Conservation (phyloP, 352 stramenopile species). For the Globisporangium rhizosaccharum region DNA sequence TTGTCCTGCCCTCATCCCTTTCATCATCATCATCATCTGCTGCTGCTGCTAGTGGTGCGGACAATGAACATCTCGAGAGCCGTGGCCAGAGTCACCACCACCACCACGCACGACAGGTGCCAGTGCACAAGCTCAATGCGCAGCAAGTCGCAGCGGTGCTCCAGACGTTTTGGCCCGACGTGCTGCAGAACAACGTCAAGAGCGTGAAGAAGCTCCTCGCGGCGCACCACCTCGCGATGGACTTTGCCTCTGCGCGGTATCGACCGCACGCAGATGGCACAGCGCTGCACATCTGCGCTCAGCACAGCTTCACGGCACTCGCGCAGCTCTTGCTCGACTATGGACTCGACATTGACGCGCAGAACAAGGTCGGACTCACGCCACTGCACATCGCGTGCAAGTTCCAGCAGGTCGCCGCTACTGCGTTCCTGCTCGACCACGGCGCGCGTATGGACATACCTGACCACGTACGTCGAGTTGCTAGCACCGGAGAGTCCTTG, state of each 20-base stretch:
- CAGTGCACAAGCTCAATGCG: slow-evolving; percentile 25
- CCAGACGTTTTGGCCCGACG: slow-evolving; percentile 44
- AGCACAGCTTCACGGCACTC: slow-evolving; percentile 36
- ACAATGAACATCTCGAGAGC: neutral
- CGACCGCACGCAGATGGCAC: slow-evolving; percentile 36
- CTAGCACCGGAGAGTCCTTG: neutral
- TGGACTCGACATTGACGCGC: slow-evolving; percentile 24
- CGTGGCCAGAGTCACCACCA: neutral
- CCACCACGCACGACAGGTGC: neutral
- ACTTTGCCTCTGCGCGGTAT: slow-evolving; percentile 37
- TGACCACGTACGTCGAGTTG: slow-evolving; percentile 25
- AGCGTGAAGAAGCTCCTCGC: slow-evolving; percentile 31
- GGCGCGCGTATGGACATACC: slow-evolving; percentile 40
- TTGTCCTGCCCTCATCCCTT: no score
- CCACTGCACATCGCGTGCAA: slow-evolving; percentile 55
- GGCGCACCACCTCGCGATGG: slow-evolving; percentile 28
- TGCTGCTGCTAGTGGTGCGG: neutral
- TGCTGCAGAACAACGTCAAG: slow-evolving; percentile 47
- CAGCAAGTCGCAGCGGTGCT: slow-evolving; percentile 37
- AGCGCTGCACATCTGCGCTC: slow-evolving; percentile 46
- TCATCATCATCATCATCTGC: no score
- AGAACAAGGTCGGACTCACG: slow-evolving; percentile 57
- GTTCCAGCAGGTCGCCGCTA: slow-evolving; percentile 28
- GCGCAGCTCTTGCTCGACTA: slow-evolving; percentile 40
- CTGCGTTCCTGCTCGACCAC: slow-evolving; percentile 30